Percentiles rank a stretch among this genome's conserved stretches.
Conservation (phyloP, 768 basidiomycete genomes). For the Xanthoconium purpureum region DNA sequence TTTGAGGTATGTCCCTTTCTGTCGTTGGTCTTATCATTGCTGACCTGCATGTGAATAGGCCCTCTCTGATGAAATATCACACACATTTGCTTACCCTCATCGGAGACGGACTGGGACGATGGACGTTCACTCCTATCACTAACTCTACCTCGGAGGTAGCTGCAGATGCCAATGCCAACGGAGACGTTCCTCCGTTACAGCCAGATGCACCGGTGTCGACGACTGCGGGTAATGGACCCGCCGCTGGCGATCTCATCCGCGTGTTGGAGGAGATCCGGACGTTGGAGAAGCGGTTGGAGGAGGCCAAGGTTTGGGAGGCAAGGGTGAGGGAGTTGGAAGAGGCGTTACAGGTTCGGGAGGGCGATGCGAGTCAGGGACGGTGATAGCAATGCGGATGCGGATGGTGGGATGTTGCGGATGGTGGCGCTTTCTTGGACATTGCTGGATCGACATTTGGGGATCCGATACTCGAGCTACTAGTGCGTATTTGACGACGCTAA, state of each 20-base stretch:
- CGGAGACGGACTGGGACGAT: slow-evolving; percentile 67
- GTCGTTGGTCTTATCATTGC: neutral
- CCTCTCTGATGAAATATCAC: slow-evolving; percentile 86
- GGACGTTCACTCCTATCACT: slow-evolving; percentile 63
- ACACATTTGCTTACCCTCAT: slow-evolving; percentile 76
- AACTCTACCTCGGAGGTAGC: neutral
- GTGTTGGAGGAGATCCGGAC: slow-evolving; percentile 28
- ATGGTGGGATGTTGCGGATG: too few species aligned
- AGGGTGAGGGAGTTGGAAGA: slow-evolving; percentile 27
- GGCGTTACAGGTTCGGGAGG: slow-evolving; percentile 19
- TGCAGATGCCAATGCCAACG: neutral
- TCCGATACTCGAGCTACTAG: too few species aligned
- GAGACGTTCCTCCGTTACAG: neutral
- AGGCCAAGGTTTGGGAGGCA: slow-evolving; percentile 26
- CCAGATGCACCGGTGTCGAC: neutral
- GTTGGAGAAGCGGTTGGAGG: slow-evolving; percentile 23
- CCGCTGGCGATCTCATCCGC: slow-evolving; percentile 18
- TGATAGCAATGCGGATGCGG: too few species aligned
- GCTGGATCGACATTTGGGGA: too few species aligned
- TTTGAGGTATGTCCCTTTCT: slow-evolving; percentile 51
- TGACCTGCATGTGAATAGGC: slow-evolving; percentile 37
- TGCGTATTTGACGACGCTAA: too few species aligned
- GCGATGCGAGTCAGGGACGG: neutral
- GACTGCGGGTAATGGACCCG: neutral
- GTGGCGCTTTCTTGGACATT: too few species aligned